Base-by-base conservation (phyloP, 2,329 filamentous ascomycete species). In the Parafenestella ontariensis region DNA sequence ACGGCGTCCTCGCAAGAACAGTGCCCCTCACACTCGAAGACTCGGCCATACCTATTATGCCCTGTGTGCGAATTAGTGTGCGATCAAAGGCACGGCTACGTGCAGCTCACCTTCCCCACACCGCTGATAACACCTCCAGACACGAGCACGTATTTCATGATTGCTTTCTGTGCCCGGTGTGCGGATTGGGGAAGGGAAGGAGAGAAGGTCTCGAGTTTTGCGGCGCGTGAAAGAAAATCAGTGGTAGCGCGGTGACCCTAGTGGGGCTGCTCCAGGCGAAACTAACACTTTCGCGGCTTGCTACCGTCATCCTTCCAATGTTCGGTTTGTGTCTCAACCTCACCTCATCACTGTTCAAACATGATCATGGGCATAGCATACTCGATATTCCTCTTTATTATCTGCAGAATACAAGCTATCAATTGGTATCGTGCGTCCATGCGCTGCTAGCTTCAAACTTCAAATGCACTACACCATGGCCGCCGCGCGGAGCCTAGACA, bases 121-220 rank as follows among this genome's bases (percentile, higher is more conserved):
- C 72, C 72, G 66, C 70, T 73, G 61, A 74, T 75, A 50, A 75
- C 72, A 59, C 89, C 89, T 83, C 89, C 89, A 66, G 88, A 90
- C 65, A 92, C 89, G 64, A 92, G 82, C 77, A 92, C 87, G 82
- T 91, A 91, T 81, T 91, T 91, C 89, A 92, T 92, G 71, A 79
- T 86, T 74, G 68, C 65, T 71, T 72, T 72, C 70, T 71, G 75
- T 66, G 64, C 53, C 74, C 75, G 68, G 71, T 65, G 72, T 74
- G 73, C 72, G 70, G 75, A 76, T 66, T 59, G 73, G 77, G 76
- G 76, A 73, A 68, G 68, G 76, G 71, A 77, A 70, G 71, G 71
- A 76, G 62, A 48, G 50, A 53, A 61, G 54, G 40, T 8, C 21
- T 44, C 33, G 49, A 59, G 53, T 54, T 60, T 59, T 57, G 54